A percentile compares a stretch with the other conserved stretches of the same genome.
Conservation (phyloP, 2,329 filamentous ascomycete genomes). For the Neopestalotiopsis rosae region DNA sequence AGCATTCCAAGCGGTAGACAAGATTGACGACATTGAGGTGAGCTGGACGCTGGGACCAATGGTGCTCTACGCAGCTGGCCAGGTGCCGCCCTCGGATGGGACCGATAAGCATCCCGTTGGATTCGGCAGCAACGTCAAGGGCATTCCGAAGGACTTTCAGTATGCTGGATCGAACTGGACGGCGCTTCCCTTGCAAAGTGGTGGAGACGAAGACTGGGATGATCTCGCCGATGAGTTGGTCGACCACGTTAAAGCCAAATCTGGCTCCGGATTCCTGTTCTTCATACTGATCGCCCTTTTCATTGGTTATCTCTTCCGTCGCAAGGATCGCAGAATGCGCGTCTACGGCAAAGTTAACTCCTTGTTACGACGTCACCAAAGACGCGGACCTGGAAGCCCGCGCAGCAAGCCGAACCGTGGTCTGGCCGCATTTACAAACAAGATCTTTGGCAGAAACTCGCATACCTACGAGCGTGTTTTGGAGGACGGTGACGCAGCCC, state of each 20-base stretch:
- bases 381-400: conserved; percentile 49
- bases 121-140: conserved; percentile 83
- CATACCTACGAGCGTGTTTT: conserved; percentile 81
- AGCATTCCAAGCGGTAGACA: conserved; percentile 91
- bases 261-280: conserved; percentile 76
- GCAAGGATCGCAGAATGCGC: conserved; percentile 74
- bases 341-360: conserved; percentile 59
- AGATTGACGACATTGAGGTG: conserved; percentile 88
- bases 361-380: conserved; percentile 46
- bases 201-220: conserved; percentile 59
- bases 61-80: conserved; percentile 90
- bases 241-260: conserved; percentile 67
- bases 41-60: conserved; percentile 98
- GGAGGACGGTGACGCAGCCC: conserved; percentile 76
- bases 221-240: conserved; percentile 62
- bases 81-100: conserved; percentile 71
- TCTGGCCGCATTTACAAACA: conserved; percentile 59
- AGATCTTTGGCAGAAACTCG: conserved; percentile 66
- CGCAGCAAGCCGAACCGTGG: conserved; percentile 49
- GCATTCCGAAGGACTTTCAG: conserved; percentile 80
- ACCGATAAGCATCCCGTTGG: conserved; percentile 75
- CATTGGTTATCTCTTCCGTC: conserved; percentile 75
- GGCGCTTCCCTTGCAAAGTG: conserved; percentile 26
- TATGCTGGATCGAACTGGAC: conserved; percentile 69
- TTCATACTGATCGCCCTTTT: conserved; percentile 76